A percentile compares a stretch with the other conserved stretches of the same genome.
phyloP scores from a whole-genome alignment of 179 eudicot genomes.

The Spinacia oleracea region DNA sequence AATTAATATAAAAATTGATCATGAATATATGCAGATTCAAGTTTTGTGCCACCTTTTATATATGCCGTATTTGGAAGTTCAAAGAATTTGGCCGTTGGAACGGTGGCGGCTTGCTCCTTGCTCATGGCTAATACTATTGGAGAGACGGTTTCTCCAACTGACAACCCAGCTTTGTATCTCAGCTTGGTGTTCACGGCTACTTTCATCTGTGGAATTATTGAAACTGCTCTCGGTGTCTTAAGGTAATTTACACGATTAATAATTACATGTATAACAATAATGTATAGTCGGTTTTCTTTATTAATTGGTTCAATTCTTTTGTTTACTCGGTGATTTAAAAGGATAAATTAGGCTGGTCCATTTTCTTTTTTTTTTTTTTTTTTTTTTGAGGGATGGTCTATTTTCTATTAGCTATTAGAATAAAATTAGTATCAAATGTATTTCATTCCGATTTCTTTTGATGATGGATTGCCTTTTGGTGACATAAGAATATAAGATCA shows the following conservation, averaged over 20 bases:
- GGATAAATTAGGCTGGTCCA: too few relatives aligned
- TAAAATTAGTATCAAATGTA: too few relatives aligned
- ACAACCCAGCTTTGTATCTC: conserved; percentile 52
- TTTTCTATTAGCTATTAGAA: too few relatives aligned
- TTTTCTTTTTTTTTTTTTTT: too few relatives aligned
- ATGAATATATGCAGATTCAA: conserved; percentile 54
- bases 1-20: not conserved
- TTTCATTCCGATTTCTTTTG: not conserved
- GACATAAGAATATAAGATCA: not conserved
- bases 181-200: conserved; percentile 70
- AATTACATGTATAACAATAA: too few relatives aligned
- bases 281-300: too few relatives aligned
- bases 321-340: not conserved
- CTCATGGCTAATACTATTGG: conserved; percentile 53
- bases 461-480: conserved; percentile 1
- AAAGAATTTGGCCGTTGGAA: conserved; percentile 73
- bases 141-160: conserved; percentile 38
- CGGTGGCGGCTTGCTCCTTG: conserved; percentile 77
- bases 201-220: conserved; percentile 61
- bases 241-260: conserved; percentile 42
- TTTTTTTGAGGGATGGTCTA: too few relatives aligned
- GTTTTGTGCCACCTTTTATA: conserved; percentile 81
- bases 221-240: conserved; percentile 58
- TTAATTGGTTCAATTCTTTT: too few relatives aligned
- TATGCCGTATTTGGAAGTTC: conserved; percentile 82